These are phyloP conservation scores for Hygrophila difformis DNA, from an alignment of 257 asterid genomes.

Conservation along the genomic window DNA sequence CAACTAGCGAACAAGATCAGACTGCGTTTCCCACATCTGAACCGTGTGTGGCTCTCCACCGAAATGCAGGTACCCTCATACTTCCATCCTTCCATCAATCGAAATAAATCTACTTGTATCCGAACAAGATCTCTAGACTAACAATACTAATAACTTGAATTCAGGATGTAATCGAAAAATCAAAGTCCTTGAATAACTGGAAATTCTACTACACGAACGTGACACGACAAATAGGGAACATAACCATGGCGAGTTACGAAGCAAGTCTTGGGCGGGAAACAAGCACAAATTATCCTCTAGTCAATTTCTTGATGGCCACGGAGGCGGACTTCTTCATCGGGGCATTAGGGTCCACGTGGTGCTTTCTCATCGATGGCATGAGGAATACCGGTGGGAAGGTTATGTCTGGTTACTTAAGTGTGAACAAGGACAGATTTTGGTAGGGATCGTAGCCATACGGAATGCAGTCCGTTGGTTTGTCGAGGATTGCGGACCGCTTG, in stretches of 20 bases:
- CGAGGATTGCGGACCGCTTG: too few species aligned
- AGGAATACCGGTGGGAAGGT: constrained; percentile 90
- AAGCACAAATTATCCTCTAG: constrained; percentile 87
- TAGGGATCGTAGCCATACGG: constrained; percentile 20
- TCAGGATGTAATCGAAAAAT: constrained; percentile 69
- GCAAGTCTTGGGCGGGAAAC: constrained; percentile 86
- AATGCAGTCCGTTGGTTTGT: too few species aligned
- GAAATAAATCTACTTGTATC: background rate
- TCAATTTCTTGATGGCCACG: constrained; percentile 91
- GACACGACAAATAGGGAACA: constrained; percentile 73
- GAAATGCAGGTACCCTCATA: constrained; percentile 87
- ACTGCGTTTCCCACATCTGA: constrained; percentile 61
- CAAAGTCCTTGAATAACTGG: constrained; percentile 47
- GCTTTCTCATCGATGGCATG: constrained; percentile 91
- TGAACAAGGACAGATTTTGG: constrained; percentile 94
- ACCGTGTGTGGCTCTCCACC: constrained; percentile 84
- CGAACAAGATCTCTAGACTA: background rate
- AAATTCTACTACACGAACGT: constrained; percentile 79
- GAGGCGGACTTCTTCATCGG: constrained; percentile 91
- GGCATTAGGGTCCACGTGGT: constrained; percentile 91
- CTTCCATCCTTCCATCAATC: background rate
- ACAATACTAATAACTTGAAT: background rate
- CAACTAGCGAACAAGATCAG: constrained; percentile 56
- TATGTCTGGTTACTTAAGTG: constrained; percentile 91
- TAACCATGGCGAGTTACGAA: constrained; percentile 76